These are phyloP conservation scores for Xanthoconium stramineum DNA, from an alignment of 768 basidiomycete species.

Conservation along the genomic window DNA sequence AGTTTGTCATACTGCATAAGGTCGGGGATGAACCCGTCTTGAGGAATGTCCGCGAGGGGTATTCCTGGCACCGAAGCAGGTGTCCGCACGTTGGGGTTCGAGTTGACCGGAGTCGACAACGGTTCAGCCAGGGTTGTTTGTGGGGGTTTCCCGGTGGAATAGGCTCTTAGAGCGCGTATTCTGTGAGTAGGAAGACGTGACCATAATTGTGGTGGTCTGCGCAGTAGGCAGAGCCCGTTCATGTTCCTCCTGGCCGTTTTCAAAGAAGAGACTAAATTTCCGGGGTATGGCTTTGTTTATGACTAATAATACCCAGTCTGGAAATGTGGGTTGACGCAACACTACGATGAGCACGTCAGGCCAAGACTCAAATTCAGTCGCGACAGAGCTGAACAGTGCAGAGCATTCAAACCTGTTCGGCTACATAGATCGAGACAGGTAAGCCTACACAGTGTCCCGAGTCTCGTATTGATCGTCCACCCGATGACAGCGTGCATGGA, in stretches of 20 bases:
- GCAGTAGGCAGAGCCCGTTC: slow-evolving; percentile 25
- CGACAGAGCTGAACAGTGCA: slow-evolving; percentile 43
- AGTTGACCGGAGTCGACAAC: background rate
- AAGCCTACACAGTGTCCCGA: slow-evolving; percentile 17
- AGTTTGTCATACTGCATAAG: slow-evolving; percentile 61
- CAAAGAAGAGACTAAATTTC: slow-evolving; percentile 13
- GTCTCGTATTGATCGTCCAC: background rate
- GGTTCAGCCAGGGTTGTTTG: slow-evolving; percentile 4
- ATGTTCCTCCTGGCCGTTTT: slow-evolving; percentile 10
- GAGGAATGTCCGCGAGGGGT: slow-evolving; percentile 20
- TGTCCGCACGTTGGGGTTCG: background rate
- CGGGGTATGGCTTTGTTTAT: slow-evolving; percentile 18
- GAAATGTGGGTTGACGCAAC: slow-evolving; percentile 7
- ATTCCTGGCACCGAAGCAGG: slow-evolving; percentile 9
- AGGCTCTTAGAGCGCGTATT: slow-evolving; percentile 6
- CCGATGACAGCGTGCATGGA: slow-evolving; percentile 62
- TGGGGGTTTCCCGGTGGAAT: slow-evolving; percentile 10
- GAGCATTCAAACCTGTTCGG: slow-evolving; percentile 55
- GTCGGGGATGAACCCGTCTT: slow-evolving; percentile 45
- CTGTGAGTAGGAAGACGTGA: background rate
- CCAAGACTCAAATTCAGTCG: slow-evolving; percentile 39
- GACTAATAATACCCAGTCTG: slow-evolving; percentile 8
- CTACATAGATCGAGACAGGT: slow-evolving; percentile 68
- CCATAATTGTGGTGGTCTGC: slow-evolving; percentile 9
- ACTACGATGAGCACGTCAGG: slow-evolving; percentile 12